Conservation (phyloP, 495 filamentous ascomycete species). For the Aspergillus campestris region DNA sequence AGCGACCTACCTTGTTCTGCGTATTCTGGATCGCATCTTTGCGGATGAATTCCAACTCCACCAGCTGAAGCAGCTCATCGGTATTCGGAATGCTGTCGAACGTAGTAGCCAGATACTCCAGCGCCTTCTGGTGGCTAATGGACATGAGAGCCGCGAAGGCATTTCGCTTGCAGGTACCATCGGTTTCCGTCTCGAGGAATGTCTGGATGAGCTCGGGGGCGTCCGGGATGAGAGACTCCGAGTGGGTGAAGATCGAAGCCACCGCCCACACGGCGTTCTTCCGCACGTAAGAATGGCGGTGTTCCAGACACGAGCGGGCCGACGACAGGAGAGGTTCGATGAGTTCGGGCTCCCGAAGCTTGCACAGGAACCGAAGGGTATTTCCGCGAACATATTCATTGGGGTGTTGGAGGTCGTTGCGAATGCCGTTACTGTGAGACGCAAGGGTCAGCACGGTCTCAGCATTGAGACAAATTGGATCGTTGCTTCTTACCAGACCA, state of each 20-base stretch:
- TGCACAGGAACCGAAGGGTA: conserved; percentile 92
- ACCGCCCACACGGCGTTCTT: conserved; percentile 97
- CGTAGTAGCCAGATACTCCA: conserved; percentile 81
- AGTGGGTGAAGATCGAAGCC: conserved; percentile 86
- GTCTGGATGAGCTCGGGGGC: conserved; percentile 85
- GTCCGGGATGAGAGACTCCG: conserved; percentile 87
- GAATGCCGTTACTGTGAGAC: conserved; percentile 79
- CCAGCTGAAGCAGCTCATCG: conserved; percentile 88
- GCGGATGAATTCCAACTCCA: conserved; percentile 91
- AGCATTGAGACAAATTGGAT: not conserved
- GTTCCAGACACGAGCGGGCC: conserved; percentile 82
- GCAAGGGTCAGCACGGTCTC: not conserved
- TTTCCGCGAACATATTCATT: conserved; percentile 98
- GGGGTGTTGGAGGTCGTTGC: conserved; percentile 92
- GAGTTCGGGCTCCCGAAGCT: conserved; percentile 90
- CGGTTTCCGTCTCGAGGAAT: conserved; percentile 87
- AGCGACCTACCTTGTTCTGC: conserved; percentile 69
- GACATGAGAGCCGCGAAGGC: conserved; percentile 86
- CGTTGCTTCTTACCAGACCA: conserved; percentile 73
- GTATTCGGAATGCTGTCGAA: conserved; percentile 93
- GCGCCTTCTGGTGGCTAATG: conserved; percentile 87
- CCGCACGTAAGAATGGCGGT: conserved; percentile 93
- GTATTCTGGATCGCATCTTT: conserved; percentile 95
- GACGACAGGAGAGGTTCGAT: conserved; percentile 93
- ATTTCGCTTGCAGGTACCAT: conserved; percentile 96